Evolutionary conservation across 139 green algal species (phyloP).

Genomic region (Gonium pectorale): DNA sequence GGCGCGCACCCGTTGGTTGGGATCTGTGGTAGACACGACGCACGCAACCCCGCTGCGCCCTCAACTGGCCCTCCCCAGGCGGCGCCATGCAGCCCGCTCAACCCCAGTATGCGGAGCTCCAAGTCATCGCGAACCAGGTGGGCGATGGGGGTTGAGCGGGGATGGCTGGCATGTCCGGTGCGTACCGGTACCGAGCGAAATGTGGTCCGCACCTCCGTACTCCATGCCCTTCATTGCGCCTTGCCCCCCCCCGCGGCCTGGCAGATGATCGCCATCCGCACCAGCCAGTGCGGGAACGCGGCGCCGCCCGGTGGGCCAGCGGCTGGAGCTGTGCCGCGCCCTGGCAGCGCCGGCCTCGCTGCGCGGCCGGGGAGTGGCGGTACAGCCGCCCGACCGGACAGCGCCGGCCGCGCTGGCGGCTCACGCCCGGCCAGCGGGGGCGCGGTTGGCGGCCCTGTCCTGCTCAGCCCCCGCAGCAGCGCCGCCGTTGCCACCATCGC

Average conservation of each 20-base stretch:
- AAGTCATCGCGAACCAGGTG: slow-evolving; percentile 39
- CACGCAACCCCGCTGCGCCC: background rate
- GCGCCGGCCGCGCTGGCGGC: too few species aligned
- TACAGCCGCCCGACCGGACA: background rate
- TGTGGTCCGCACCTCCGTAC: too few species aligned
- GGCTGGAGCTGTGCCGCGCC: background rate
- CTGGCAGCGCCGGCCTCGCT: background rate
- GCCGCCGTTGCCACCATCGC: too few species aligned
- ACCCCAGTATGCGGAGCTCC: slow-evolving; percentile 34
- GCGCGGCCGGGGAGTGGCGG: background rate
- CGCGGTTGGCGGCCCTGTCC: too few species aligned
- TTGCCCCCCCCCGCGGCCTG: too few species aligned
- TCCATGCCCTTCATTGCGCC: too few species aligned
- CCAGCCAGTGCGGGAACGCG: slow-evolving; percentile 12
- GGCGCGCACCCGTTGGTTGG: too few species aligned
- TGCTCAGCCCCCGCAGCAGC: background rate
- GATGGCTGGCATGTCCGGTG: too few species aligned
- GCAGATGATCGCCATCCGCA: slow-evolving; percentile 46
- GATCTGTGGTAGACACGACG: too few species aligned
- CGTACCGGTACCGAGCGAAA: too few species aligned
- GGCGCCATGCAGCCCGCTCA: background rate
- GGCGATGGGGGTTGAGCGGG: too few species aligned
- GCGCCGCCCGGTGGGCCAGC: background rate
- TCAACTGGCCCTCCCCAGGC: background rate
- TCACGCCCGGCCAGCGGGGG: too few species aligned